Evolutionary conservation across 2,329 filamentous ascomycete species (phyloP).

Genomic region (Talaromyces sp.): DNA sequence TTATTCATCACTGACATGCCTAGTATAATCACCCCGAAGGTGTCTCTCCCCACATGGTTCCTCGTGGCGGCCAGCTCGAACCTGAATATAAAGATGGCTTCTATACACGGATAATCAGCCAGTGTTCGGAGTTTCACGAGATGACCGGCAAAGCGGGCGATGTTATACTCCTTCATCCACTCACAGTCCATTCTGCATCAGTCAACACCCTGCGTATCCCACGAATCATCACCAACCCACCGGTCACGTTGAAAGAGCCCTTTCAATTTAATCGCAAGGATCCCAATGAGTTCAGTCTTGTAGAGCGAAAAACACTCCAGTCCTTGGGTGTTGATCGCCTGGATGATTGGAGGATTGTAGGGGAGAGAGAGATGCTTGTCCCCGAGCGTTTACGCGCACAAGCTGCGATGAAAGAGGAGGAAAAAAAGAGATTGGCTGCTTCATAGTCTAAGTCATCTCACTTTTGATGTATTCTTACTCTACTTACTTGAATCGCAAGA

Average conservation of each 20-base stretch:
- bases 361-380: conserved; percentile 44
- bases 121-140: conserved; percentile 48
- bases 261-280: conserved; percentile 51
- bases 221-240: conserved; percentile 56
- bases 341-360: conserved; percentile 48
- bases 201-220: conserved; percentile 49
- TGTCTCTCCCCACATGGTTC: conserved; percentile 63
- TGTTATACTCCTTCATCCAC: conserved; percentile 53
- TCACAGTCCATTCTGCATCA: conserved; percentile 55
- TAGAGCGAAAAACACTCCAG: conserved; percentile 52
- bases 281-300: conserved; percentile 46
- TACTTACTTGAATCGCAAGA: background rate
- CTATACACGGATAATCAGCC: conserved; percentile 42
- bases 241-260: conserved; percentile 50
- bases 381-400: conserved; percentile 47
- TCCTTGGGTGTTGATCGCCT: conserved; percentile 48
- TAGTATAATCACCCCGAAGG: conserved; percentile 60
- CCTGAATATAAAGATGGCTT: conserved; percentile 23
- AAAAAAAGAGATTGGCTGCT: conserved; percentile 38
- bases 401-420: conserved; percentile 30
- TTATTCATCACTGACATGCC: background rate
- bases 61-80: conserved; percentile 45
- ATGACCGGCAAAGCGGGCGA: conserved; percentile 54
- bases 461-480: background rate
- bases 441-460: background rate